These are phyloP conservation scores for Fusarium tuaranense DNA, from an alignment of 2,329 filamentous ascomycete species.

Conservation along the genomic window DNA sequence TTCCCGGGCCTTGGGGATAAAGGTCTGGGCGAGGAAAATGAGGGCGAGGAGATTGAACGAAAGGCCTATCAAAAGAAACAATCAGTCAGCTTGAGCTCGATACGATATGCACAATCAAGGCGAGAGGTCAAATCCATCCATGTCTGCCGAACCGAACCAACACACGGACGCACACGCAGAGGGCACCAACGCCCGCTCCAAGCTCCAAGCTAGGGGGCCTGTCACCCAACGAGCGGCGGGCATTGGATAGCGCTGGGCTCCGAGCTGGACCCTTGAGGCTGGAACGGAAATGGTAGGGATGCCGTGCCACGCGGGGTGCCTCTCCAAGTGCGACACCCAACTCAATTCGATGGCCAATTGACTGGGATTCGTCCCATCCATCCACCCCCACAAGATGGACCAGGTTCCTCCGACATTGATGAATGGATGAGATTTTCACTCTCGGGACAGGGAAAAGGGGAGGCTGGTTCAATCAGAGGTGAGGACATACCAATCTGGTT, in stretches of 20 bases:
- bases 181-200: conserved; percentile 2
- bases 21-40: conserved; percentile 83
- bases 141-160: conserved; percentile 1
- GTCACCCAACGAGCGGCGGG: conserved; percentile 23
- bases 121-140: conserved; percentile 6
- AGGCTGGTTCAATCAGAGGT: conserved; percentile 12
- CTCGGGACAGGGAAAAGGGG: conserved; percentile 9
- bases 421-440: neutral
- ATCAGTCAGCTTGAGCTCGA: conserved; percentile 35
- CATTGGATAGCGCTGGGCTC: conserved; percentile 18
- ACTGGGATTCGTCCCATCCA: conserved; percentile 16
- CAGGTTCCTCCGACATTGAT: neutral
- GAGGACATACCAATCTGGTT: conserved; percentile 80
- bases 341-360: conserved; percentile 13
- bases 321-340: conserved; percentile 28
- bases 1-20: conserved; percentile 82
- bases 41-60: conserved; percentile 88
- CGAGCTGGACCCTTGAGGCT: conserved; percentile 22
- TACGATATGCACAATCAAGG: neutral
- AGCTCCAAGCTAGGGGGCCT: conserved; percentile 2
- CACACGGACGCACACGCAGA: conserved; percentile 19
- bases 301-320: conserved; percentile 42
- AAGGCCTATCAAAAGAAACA: conserved; percentile 64
- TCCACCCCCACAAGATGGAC: conserved; percentile 16
- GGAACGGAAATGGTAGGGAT: conserved; percentile 22